A percentile compares a stretch with the other conserved stretches of the same genome.
Conservation (phyloP, 441 rosid genomes). For the Bocquillonia castaneifolia region DNA sequence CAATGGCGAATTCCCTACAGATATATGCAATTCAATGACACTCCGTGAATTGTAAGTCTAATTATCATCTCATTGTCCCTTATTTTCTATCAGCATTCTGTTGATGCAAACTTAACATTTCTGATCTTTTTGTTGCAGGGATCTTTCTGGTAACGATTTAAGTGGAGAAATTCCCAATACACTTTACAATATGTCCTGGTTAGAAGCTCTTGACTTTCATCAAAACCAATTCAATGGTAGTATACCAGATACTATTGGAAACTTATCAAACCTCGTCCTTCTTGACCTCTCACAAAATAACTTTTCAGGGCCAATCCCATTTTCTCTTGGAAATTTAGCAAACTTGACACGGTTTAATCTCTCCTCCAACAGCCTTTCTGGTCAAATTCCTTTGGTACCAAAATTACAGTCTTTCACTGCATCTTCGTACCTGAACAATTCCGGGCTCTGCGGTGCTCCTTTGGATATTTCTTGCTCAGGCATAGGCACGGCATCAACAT, state of each 20-base stretch:
- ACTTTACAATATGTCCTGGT: constrained; percentile 55
- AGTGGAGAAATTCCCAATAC: constrained; percentile 62
- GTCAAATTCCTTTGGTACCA: constrained; percentile 51
- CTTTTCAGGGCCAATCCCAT: constrained; percentile 67
- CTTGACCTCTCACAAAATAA: constrained; percentile 69
- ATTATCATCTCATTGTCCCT: constrained; percentile 15
- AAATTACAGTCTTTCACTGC: constrained; percentile 51
- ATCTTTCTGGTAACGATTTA: constrained; percentile 74
- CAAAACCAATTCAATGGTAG: constrained; percentile 60
- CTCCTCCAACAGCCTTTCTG: constrained; percentile 73
- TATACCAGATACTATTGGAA: constrained; percentile 64
- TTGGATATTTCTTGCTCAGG: constrained; percentile 49
- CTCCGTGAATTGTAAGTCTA: constrained; percentile 80
- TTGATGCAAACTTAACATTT: constrained; percentile 26
- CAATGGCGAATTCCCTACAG: constrained; percentile 52
- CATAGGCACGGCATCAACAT: constrained; percentile 23
- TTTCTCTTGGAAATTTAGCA: constrained; percentile 54
- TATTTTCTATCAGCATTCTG: constrained; percentile 20
- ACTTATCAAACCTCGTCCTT: constrained; percentile 44
- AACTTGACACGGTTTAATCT: constrained; percentile 49
- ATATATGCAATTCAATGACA: constrained; percentile 60
- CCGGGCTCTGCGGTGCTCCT: constrained; percentile 72
- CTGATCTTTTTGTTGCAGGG: constrained; percentile 49
- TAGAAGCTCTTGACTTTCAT: constrained; percentile 74
- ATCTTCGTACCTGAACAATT: constrained; percentile 64